Evolutionary conservation across 805 yeast species (phyloP).

Genomic region (Saccharomycopsis synnaedendra): DNA sequence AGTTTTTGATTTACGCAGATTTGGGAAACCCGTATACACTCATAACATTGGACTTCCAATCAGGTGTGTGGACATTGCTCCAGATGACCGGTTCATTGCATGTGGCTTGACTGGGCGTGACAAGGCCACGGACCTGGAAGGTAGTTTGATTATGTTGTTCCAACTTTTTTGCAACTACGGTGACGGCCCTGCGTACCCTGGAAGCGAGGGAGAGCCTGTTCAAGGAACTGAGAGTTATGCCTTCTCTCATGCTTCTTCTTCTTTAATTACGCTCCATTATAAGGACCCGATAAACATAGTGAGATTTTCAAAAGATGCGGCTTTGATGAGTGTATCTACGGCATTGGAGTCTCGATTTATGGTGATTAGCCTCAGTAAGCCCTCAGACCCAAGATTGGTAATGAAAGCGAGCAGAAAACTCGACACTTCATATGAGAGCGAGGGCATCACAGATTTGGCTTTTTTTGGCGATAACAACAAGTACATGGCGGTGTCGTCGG

Average conservation of each 20-base stretch:
- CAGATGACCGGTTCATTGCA: slow-evolving; percentile 53
- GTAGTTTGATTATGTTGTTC: slow-evolving; percentile 13
- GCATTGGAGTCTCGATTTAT: slow-evolving; percentile 70
- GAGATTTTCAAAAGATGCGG: slow-evolving; percentile 61
- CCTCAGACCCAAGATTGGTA: slow-evolving; percentile 51
- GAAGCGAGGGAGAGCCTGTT: not conserved
- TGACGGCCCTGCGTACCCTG: not conserved
- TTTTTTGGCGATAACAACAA: slow-evolving; percentile 58
- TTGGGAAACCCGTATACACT: slow-evolving; percentile 58
- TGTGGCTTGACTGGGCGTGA: slow-evolving; percentile 79
- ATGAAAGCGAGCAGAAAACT: slow-evolving; percentile 57
- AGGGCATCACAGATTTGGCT: slow-evolving; percentile 76
- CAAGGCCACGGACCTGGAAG: slow-evolving; percentile 18
- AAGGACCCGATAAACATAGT: slow-evolving; percentile 73
- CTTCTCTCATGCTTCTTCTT: slow-evolving; percentile 1
- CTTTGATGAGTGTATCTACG: slow-evolving; percentile 27
- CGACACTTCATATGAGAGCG: slow-evolving; percentile 63
- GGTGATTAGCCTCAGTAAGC: slow-evolving; percentile 55
- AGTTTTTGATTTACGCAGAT: slow-evolving; percentile 43
- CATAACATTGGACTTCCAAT: slow-evolving; percentile 66
- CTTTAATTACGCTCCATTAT: slow-evolving; percentile 74
- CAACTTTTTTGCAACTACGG: slow-evolving; percentile 2
- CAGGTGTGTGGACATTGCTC: slow-evolving; percentile 64
- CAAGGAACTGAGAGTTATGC: not conserved
- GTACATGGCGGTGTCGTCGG: slow-evolving; percentile 44